Base-by-base conservation (phyloP, 148 eudicot genomes). In the Linanthus parryae region DNA sequence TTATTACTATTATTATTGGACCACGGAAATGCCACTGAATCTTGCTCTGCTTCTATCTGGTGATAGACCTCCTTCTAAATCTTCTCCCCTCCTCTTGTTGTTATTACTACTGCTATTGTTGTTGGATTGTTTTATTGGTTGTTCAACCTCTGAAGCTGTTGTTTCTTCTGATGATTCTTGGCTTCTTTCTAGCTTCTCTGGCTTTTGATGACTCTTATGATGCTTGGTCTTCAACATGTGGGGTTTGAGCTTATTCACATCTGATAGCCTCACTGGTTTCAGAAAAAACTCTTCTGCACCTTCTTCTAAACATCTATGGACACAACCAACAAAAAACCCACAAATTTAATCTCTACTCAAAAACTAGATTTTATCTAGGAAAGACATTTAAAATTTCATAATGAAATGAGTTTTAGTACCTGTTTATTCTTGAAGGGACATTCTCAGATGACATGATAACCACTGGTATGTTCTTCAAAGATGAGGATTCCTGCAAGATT, bases 381-480 rank as follows among this genome's bases (percentile, higher is more conserved):
- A 39, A 5, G 11, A 31, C 18, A 50, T 31, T 0, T 10, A 33
- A 49, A 0, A 4, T 18, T 27, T 24, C 28, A 40, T 10, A 35
- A 44, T 5, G 1, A 27, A 28, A 27, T 15, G 23, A 37, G 26
- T 29, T 7, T 13, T 18, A 9, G 0, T 79, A 87, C 98, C 96
- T 84, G 71, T 40, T 79, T 61, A 92, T 87, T 56, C 99, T 84
- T 58, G 96, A 81, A 48, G 96, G 94, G 33, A 84, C 91, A 80
- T 92, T 77, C 65, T 92, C 99, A 35, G 99, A 92, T 36, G 99
- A 92, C 99, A 92, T 92, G 41, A 92, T 87, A 30, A 88, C 94
- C 27, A 92, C 96, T 12, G 99, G 99, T 75, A 92, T 92, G 62
- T 92, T 57, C 61, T 73, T 81, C 56, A 87, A 76, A 59, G 76